Base-by-base conservation (phyloP, 1,284 basidiomycete genomes). In the Entoloma clypeatum region DNA sequence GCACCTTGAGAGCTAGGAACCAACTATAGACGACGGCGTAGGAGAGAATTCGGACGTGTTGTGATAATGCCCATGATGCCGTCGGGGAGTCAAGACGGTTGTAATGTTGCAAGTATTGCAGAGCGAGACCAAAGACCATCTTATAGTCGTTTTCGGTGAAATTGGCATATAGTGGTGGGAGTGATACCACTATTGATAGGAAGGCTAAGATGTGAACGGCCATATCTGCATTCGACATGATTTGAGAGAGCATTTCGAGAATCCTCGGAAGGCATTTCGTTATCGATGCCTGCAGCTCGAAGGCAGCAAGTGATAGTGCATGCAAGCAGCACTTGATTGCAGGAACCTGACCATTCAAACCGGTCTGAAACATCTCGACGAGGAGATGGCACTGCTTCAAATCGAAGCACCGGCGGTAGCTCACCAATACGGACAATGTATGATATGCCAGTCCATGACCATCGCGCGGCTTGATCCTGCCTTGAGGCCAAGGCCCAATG, bases 131-230 rank as follows among this genome's bases (percentile, higher is more conserved):
- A 56, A 99, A 98, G 0, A 99, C 88, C 69, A 90, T 85, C 60
- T 89, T 91, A 69, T 87, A 99, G 59, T 99, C 90, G 34, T 74
- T 77, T 52, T 95, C 91, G 5, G 90, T 95, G 52, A 99, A 92
- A 64, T 98, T 99, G 45, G 84, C 81, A 61, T 94, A 92, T 10
- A 97, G 71, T 1, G 75, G 64, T 0, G 80, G 83, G 7, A 69
- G 39, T 6, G 92, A 90, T 4, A 91, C 92, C 36, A 97, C 77
- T 46, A 95, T 86, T 34, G 82, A 79, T 22, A 99, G 79, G 60
- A 99, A 90, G 54, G 92, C 92, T 49, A 99, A 79, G 58, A 99
- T 96, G 60, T 99, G 94, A 7, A 96, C 90, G 3, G 92, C 90
- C 74, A 98, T 89, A 36, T 85, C 83, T 3, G 91, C 85, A 43